A percentile compares a stretch with the other conserved stretches of the same genome.
Evolutionary conservation across 1,139 yeast genomes (phyloP).

Genomic region (Wickerhamomyces sp.): DNA sequence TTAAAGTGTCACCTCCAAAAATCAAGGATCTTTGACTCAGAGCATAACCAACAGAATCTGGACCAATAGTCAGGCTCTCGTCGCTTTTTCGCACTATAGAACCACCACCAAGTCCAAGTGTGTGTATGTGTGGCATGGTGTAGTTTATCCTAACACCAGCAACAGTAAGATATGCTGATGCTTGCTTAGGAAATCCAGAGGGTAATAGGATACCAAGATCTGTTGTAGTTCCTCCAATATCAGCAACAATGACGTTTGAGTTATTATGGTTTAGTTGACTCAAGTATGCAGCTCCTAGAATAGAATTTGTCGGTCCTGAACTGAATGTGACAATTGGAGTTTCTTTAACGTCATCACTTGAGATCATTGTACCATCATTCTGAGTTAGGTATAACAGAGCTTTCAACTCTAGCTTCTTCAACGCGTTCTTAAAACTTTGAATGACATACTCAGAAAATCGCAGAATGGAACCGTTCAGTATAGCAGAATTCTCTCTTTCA

Average conservation of each 20-base stretch:
- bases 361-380: slow-evolving; percentile 33
- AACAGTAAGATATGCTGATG: slow-evolving; percentile 32
- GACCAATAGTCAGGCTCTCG: slow-evolving; percentile 15
- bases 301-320: slow-evolving; percentile 40
- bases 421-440: slow-evolving; percentile 28
- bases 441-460: slow-evolving; percentile 32
- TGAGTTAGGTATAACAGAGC: slow-evolving; percentile 35
- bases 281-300: slow-evolving; percentile 39
- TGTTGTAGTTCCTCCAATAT: slow-evolving; percentile 38
- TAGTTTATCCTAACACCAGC: slow-evolving; percentile 40
- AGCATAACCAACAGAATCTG: slow-evolving; percentile 35
- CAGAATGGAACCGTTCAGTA: slow-evolving; percentile 34
- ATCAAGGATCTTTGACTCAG: slow-evolving; percentile 25
- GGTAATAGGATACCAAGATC: slow-evolving; percentile 35
- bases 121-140: slow-evolving; percentile 40
- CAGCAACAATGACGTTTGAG: slow-evolving; percentile 29
- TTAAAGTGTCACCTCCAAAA: slow-evolving; percentile 32
- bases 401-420: slow-evolving; percentile 24
- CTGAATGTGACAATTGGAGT: slow-evolving; percentile 36
- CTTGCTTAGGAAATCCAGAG: slow-evolving; percentile 37
- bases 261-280: slow-evolving; percentile 22
- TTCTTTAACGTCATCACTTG: slow-evolving; percentile 29
- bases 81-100: slow-evolving; percentile 30
- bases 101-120: slow-evolving; percentile 42
- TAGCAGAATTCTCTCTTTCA: slow-evolving; percentile 36